These are phyloP conservation scores for Aaosphaeria pasadenensis DNA, from an alignment of 2,329 filamentous ascomycete species.

Conservation along the genomic window DNA sequence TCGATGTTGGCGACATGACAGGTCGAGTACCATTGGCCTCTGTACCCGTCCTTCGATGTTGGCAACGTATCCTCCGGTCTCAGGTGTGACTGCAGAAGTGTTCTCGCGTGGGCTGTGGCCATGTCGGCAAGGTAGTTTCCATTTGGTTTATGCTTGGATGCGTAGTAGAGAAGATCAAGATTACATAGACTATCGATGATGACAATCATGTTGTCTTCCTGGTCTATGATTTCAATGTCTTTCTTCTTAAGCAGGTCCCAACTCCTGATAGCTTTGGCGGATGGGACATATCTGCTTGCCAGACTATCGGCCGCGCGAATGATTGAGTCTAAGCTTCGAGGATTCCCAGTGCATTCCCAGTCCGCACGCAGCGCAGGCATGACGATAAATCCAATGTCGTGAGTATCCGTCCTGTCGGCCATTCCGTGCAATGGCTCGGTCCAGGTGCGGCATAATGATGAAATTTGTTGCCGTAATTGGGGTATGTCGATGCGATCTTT, in stretches of 20 bases:
- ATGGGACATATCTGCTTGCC: background rate
- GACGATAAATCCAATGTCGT: background rate
- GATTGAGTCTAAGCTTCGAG: background rate
- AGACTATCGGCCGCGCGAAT: background rate
- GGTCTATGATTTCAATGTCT: constrained; percentile 33
- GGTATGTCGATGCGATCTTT: constrained; percentile 1
- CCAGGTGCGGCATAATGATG: constrained; percentile 19
- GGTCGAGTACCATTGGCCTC: constrained; percentile 26
- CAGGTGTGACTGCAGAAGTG: background rate
- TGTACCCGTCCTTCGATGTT: constrained; percentile 7
- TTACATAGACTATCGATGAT: constrained; percentile 1
- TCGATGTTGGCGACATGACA: constrained; percentile 44
- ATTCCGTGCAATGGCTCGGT: background rate
- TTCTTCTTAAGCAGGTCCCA: constrained; percentile 39
- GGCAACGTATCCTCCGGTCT: background rate
- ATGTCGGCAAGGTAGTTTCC: background rate
- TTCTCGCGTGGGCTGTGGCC: background rate
- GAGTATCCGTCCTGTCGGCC: background rate
- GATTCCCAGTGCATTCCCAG: background rate
- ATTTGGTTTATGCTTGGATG: background rate
- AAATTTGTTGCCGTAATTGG: constrained; percentile 8
- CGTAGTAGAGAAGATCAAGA: background rate
- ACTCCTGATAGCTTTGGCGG: background rate
- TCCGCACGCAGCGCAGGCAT: background rate
- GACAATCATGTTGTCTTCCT: constrained; percentile 2